A percentile compares a stretch with the other conserved stretches of the same genome.
phyloP scores from a whole-genome alignment of 768 basidiomycete genomes.

The Lactarius sp. region DNA sequence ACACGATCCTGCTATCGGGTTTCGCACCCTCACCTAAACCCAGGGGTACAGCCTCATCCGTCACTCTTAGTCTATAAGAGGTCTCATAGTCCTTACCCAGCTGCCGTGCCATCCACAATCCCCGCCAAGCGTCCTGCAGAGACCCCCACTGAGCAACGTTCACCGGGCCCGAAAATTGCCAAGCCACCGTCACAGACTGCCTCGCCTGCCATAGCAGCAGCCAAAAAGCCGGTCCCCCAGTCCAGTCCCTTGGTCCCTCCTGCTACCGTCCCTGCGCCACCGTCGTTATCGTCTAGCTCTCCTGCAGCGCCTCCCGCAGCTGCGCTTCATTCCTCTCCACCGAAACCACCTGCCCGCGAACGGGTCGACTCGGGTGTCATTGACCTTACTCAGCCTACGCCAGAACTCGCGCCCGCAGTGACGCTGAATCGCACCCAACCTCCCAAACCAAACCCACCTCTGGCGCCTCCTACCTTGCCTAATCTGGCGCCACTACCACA shows the following conservation, averaged over 20 bases:
- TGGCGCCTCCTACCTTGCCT: conserved; percentile 3
- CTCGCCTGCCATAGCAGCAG: conserved; percentile 18
- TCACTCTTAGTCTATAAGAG: conserved; percentile 1
- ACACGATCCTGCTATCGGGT: conserved; percentile 22
- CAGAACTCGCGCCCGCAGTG: conserved; percentile 9
- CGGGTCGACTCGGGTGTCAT: conserved; percentile 3
- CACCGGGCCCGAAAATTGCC: conserved; percentile 21
- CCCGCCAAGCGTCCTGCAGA: conserved; percentile 25
- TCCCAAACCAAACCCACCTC: background rate
- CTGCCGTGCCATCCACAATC: conserved; percentile 12
- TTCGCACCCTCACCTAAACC: conserved; percentile 21
- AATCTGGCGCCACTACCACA: conserved; percentile 7
- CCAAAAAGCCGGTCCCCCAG: conserved; percentile 14
- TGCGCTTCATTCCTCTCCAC: conserved; percentile 9
- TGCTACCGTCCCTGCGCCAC: conserved; percentile 10
- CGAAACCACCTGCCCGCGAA: conserved; percentile 12
- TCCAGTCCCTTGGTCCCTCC: conserved; percentile 21
- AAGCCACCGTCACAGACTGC: conserved; percentile 15
- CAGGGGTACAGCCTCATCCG: conserved; percentile 17
- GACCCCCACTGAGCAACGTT: conserved; percentile 18
- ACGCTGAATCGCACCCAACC: conserved; percentile 5
- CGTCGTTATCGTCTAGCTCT: background rate
- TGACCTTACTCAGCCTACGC: conserved; percentile 15
- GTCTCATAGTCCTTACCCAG: conserved; percentile 2
- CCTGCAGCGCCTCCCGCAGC: background rate